A percentile compares a stretch with the other conserved stretches of the same genome.
These are phyloP conservation scores for Penicillium soppii DNA, from an alignment of 495 filamentous ascomycete species.

Conservation along the genomic window DNA sequence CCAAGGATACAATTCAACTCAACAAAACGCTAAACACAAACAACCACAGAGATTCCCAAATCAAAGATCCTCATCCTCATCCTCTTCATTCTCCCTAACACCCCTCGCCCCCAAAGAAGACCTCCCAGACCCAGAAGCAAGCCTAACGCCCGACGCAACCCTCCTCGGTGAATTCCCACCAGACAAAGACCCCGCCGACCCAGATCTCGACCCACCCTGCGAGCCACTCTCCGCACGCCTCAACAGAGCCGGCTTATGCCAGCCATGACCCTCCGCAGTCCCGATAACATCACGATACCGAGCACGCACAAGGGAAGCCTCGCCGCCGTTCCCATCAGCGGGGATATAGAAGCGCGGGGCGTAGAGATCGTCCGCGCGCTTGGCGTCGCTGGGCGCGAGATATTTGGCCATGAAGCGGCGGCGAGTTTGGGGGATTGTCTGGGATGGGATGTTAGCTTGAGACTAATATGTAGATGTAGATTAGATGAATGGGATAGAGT, in stretches of 20 bases:
- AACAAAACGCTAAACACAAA: neutral
- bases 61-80: constrained; percentile 4
- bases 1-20: neutral
- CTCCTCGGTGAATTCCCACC: neutral
- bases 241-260: constrained; percentile 15
- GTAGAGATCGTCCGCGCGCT: constrained; percentile 29
- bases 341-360: constrained; percentile 30
- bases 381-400: constrained; percentile 30
- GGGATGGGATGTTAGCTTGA: neutral
- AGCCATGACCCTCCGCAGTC: constrained; percentile 14
- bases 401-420: constrained; percentile 38
- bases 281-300: constrained; percentile 10
- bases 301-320: neutral
- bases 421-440: constrained; percentile 43
- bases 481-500: neutral
- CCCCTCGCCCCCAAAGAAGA: neutral
- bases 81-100: neutral
- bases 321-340: neutral
- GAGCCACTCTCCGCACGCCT: constrained; percentile 1
- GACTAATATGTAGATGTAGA: neutral
- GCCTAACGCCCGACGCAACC: neutral
- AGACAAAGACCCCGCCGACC: neutral
- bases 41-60: too few relatives aligned
- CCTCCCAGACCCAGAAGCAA: neutral
- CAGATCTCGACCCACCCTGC: constrained; percentile 8